These are phyloP conservation scores for Petunia axillaris DNA, from an alignment of 257 asterid genomes.

Conservation along the genomic window DNA sequence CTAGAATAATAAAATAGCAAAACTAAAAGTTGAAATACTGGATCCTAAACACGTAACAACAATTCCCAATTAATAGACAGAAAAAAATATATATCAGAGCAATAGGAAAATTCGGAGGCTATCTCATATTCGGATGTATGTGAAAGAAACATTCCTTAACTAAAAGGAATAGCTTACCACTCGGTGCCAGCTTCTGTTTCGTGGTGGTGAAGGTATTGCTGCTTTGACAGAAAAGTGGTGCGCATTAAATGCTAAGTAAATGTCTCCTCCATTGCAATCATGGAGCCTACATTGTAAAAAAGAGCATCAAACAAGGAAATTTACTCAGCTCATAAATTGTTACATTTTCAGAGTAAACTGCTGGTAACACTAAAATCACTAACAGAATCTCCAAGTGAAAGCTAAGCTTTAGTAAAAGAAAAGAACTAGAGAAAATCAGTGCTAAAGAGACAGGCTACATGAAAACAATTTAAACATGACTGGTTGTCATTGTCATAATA, in stretches of 20 bases:
- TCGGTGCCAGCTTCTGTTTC: constrained; percentile 64
- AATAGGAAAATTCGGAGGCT: background rate
- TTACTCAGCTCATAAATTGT: background rate
- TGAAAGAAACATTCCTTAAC: background rate
- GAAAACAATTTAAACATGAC: constrained; percentile 3
- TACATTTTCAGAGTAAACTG: background rate
- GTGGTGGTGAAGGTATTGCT: constrained; percentile 74
- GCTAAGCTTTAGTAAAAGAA: background rate
- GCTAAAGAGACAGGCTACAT: background rate
- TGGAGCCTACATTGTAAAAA: constrained; percentile 60
- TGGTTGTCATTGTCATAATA: too few species aligned
- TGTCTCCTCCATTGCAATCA: constrained; percentile 70
- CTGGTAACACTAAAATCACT: background rate
- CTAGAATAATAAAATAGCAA: background rate
- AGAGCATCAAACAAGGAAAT: background rate
- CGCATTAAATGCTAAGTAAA: constrained; percentile 84
- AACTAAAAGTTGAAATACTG: background rate
- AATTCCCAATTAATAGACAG: background rate
- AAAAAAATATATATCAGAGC: constrained; percentile 14
- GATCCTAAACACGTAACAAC: background rate
- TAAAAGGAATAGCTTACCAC: constrained; percentile 63
- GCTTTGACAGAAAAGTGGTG: constrained; percentile 66
- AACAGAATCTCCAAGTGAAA: background rate
- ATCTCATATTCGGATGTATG: background rate
- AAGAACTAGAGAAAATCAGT: background rate